Evolutionary conservation across 345 rosid genomes (phyloP), one percentile per base, ranked within the genome.

Genomic region (Ricinus communis): DNA sequence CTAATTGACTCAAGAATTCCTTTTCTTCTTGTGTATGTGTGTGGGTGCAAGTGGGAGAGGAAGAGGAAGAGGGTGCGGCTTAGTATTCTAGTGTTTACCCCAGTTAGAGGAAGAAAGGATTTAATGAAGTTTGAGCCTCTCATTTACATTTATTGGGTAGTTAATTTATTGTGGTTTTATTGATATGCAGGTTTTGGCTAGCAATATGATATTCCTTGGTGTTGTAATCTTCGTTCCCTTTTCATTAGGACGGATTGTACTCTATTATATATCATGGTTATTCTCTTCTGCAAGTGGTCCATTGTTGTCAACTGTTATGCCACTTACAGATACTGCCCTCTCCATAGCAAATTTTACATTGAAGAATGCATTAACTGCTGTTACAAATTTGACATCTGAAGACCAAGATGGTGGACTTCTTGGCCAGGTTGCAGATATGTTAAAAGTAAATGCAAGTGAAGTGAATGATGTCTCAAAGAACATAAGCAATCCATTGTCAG

Each of bases 141-240:
- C 30, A 30, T 53, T 30, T 33, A 31, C 43, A 18, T 69, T 15
- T 63, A 40, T 2, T 22, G 22, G 24, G 36, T 1, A 9, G 46
- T 62, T 57, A 21, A 8, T 70, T 30, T 43, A 14, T 38, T 40
- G 36, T 36, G 28, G 45, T 75, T 77, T 70, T 71, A 52, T 72
- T 76, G 22, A 43, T 69, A 66, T 83, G 74, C 95, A 96, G 99
- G 99, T 96, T 78, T 83, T 96, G 40, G 97, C 96, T 0, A 96
- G 99, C 90, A 96, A 93, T 77, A 91, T 93, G 94, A 96, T 96
- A 82, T 96, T 96, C 91, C 99, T 96, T 41, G 98, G 97, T 16
- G 96, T 90, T 69, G 91, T 96, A 59, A 85, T 96, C 83, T 88
- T 96, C 68, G 84, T 91, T 66, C 99, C 99, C 63, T 96, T 96